phyloP scores from a whole-genome alignment of 2,329 filamentous ascomycete genomes.

The Coleophoma crateriformis region DNA sequence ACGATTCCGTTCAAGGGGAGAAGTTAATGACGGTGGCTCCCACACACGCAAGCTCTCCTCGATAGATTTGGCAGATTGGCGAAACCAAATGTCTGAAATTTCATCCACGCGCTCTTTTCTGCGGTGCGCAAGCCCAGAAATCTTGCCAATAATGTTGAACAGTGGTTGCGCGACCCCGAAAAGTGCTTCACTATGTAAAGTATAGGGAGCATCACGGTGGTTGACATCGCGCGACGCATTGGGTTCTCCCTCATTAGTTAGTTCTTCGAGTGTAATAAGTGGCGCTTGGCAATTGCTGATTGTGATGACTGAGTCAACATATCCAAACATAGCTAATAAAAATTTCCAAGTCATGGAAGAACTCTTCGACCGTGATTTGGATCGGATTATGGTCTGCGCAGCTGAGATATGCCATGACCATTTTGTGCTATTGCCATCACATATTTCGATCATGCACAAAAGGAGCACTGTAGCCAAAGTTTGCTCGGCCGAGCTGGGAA shows the following conservation, averaged over 20 bases:
- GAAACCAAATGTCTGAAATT: neutral
- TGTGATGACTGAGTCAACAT: conserved; percentile 2
- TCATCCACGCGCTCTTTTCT: neutral
- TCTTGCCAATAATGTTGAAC: conserved; percentile 4
- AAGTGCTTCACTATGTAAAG: conserved; percentile 17
- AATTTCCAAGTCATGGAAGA: neutral
- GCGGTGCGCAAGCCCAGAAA: neutral
- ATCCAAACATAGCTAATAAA: conserved; percentile 1
- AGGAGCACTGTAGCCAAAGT: conserved; percentile 1
- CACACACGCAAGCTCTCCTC: neutral
- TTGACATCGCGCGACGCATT: too few relatives aligned
- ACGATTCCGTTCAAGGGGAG: neutral
- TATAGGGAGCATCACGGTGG: neutral
- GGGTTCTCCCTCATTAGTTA: neutral
- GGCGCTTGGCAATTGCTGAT: conserved; percentile 2
- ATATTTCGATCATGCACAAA: conserved; percentile 1
- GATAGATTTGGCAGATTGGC: neutral
- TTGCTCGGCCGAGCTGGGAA: neutral
- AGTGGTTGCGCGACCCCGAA: conserved; percentile 2
- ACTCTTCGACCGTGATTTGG: neutral
- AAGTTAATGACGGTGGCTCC: neutral
- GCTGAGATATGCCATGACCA: conserved; percentile 44
- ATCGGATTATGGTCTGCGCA: conserved; percentile 30
- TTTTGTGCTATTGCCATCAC: conserved; percentile 36
- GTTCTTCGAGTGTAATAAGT: conserved; percentile 1